phyloP scores from a whole-genome alignment of 2,329 filamentous ascomycete genomes.

The Apiospora aurea region DNA sequence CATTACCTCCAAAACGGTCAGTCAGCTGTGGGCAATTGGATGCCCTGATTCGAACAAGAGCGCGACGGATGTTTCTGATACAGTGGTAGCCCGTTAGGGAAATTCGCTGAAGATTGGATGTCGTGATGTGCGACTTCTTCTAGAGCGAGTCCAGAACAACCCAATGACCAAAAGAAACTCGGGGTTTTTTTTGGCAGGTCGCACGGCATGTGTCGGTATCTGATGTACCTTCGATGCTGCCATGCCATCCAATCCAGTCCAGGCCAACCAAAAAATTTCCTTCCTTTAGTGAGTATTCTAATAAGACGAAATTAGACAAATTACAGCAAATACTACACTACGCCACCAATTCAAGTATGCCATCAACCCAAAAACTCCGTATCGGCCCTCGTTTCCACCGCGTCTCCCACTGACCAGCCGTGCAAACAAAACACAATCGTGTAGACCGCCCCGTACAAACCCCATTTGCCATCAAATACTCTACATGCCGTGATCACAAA shows the following conservation, averaged over 20 bases:
- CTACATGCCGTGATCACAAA: not conserved
- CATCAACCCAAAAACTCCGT: no score
- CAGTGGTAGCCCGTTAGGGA: not conserved
- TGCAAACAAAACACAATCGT: not conserved
- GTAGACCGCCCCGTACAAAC: not conserved
- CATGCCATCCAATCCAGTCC: not conserved
- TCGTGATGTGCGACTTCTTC: not conserved
- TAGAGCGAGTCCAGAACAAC: conserved; percentile 3
- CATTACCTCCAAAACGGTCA: not conserved
- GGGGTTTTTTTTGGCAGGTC: not conserved
- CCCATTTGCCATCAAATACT: not conserved
- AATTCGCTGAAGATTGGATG: not conserved
- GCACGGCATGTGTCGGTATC: not conserved
- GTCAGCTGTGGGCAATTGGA: not conserved
- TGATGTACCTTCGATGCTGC: not conserved
- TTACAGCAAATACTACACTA: conserved; percentile 2
- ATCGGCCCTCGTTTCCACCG: not conserved
- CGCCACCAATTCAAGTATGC: not conserved
- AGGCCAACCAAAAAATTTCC: not conserved
- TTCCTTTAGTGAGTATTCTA: not conserved
- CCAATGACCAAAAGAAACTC: not conserved
- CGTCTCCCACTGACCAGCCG: not conserved
- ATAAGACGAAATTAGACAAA: conserved; percentile 10
- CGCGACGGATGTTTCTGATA: not conserved
- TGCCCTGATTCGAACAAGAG: not conserved